phyloP scores from a whole-genome alignment of 768 basidiomycete species.

The Roridomyces roridus region DNA sequence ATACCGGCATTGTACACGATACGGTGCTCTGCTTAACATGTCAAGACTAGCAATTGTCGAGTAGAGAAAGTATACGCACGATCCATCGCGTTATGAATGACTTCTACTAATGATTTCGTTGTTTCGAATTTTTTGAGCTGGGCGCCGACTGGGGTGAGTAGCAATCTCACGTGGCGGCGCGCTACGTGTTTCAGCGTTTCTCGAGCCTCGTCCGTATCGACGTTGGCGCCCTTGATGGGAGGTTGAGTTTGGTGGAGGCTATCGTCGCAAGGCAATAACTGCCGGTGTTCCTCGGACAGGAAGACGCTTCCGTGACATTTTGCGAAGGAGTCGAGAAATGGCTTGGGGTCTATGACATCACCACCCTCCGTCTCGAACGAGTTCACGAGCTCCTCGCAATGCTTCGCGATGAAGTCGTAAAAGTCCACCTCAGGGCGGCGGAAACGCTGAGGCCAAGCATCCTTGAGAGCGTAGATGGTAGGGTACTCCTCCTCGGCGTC shows the following conservation, averaged over 20 bases:
- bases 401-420: conserved; percentile 1
- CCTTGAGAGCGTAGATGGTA: conserved; percentile 7
- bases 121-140: not conserved
- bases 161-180: conserved; percentile 3
- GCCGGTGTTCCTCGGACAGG: too few relatives aligned
- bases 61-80: not conserved
- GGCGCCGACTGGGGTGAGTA: conserved; percentile 5
- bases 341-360: too few relatives aligned
- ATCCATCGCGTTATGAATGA: not conserved
- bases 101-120: not conserved
- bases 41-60: not conserved
- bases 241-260: too few relatives aligned
- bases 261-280: too few relatives aligned
- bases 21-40: not conserved
- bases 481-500: not conserved
- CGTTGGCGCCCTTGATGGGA: not conserved
- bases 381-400: not conserved
- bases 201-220: not conserved
- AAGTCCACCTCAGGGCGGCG: conserved; percentile 12
- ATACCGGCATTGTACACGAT: conserved; percentile 5
- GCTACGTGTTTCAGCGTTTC: not conserved
- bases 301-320: not conserved
- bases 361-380: too few relatives aligned
- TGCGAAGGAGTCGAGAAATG: not conserved
- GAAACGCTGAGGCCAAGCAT: not conserved